phyloP scores from a whole-genome alignment of 1,139 yeast genomes.

The Nakaseomyces sp. region DNA sequence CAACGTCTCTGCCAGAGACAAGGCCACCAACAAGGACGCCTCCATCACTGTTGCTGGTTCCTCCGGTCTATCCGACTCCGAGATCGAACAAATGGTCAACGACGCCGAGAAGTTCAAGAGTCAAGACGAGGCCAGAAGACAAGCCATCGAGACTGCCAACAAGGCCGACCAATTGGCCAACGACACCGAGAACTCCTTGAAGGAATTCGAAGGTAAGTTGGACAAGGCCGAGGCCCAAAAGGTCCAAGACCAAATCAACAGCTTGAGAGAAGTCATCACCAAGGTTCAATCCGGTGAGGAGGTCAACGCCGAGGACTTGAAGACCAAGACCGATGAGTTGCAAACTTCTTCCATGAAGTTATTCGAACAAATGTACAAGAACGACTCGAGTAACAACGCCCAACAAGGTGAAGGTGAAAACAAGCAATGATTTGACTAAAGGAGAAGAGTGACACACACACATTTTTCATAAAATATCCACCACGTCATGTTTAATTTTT shows the following conservation, averaged over 20 bases:
- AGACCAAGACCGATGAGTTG: constrained; percentile 43
- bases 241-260: constrained; percentile 66
- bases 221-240: constrained; percentile 70
- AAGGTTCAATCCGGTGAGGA: constrained; percentile 88
- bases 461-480: background rate
- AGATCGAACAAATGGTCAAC: constrained; percentile 95
- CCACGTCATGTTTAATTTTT: background rate
- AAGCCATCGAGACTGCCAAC: constrained; percentile 91
- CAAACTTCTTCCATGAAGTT: constrained; percentile 87
- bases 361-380: constrained; percentile 94
- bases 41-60: constrained; percentile 98
- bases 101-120: constrained; percentile 98
- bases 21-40: constrained; percentile 97
- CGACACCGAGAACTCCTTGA: constrained; percentile 90
- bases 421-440: constrained; percentile 31
- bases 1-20: constrained; percentile 97
- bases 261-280: constrained; percentile 82
- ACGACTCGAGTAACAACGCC: constrained; percentile 25
- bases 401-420: constrained; percentile 4
- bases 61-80: constrained; percentile 91
- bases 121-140: constrained; percentile 90
- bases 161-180: constrained; percentile 94
- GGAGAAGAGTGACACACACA: background rate
- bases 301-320: constrained; percentile 74
- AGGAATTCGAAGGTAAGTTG: constrained; percentile 89